Base-by-base conservation (phyloP, 257 asterid species). In the Solanum chilense region DNA sequence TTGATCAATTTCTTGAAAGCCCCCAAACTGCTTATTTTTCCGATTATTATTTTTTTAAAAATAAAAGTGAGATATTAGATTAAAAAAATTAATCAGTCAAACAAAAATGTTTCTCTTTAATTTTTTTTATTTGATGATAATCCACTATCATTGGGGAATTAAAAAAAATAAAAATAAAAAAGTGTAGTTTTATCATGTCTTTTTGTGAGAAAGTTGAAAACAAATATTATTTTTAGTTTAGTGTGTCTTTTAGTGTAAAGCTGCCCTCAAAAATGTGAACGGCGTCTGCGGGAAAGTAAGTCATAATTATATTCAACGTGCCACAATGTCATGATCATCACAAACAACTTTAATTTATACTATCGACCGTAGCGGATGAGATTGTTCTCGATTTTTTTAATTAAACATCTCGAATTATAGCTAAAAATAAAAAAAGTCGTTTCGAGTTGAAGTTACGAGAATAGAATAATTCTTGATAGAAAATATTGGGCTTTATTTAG, bases 371-470 rank as follows among this genome's bases (percentile, higher is more conserved):
- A 49, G 4, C 7, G 11, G 4, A 52, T 52, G n/a, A 18, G 10
- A 11, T 6, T 18, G 4, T 0, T 52, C 0, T 6, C n/a, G 1
- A 0, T n/a, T n/a, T n/a, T n/a, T n/a, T 52, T 56, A 56, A 18
- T 56, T 5, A 56, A 2, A 56, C 0, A 0, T 56, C 6, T 56
- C 0, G 0, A 9, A 42, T 42, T 41, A 2, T 1, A 42, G 0
- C 10, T 9, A 10, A 42, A 1, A 42, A 9, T 9, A 2, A 3
- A 42, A 41, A 42, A 42, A 39, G 8, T 7, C 0, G 4, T 39
- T 39, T 39, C 3, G 3, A 49, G 2, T 49, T 49, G 0, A 3
- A 49, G 3, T 15, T 49, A 5, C 0, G 16, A 15, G 9, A 52
- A 52, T 0, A 18, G 4, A 52, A 49, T 5, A 16, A 49, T 49